phyloP scores from a whole-genome alignment of 2,329 filamentous ascomycete genomes.

The Tolypocladium ophioglossoides region DNA sequence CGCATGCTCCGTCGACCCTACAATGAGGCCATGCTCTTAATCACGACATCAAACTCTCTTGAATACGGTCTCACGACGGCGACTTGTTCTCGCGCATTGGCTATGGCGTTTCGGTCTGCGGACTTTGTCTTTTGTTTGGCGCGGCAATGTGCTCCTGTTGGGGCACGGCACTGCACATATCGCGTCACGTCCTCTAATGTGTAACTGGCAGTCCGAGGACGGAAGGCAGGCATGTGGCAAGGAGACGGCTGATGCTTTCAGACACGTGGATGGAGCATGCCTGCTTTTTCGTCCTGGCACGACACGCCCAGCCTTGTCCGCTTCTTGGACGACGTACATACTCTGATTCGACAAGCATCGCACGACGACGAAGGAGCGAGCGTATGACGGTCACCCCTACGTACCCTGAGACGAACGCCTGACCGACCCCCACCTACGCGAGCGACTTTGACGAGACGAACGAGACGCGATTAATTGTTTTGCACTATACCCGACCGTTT shows the following conservation, averaged over 20 bases:
- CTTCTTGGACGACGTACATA: conserved; percentile 8
- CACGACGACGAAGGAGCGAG: conserved; percentile 5
- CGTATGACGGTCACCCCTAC: not conserved
- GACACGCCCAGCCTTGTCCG: not conserved
- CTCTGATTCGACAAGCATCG: conserved; percentile 3
- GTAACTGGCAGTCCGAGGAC: not conserved
- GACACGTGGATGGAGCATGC: not conserved
- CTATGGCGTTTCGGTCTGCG: conserved; percentile 24
- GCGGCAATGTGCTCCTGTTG: not conserved
- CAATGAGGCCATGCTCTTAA: not conserved
- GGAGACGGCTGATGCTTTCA: not conserved
- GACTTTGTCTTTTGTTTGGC: not conserved
- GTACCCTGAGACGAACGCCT: not conserved
- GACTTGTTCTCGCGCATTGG: conserved; percentile 19
- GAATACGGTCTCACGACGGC: conserved; percentile 13
- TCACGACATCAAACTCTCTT: conserved; percentile 6
- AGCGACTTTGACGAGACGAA: conserved; percentile 4
- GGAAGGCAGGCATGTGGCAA: not conserved
- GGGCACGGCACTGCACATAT: not conserved
- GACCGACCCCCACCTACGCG: conserved; percentile 1
- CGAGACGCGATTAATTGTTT: conserved; percentile 6
- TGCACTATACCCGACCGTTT: conserved; percentile 4
- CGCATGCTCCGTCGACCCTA: not conserved
- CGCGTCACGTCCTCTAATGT: not conserved
- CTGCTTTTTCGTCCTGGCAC: not conserved